Evolutionary conservation across 345 rosid genomes (phyloP).

Genomic region (Eucalyptus globulus): DNA sequence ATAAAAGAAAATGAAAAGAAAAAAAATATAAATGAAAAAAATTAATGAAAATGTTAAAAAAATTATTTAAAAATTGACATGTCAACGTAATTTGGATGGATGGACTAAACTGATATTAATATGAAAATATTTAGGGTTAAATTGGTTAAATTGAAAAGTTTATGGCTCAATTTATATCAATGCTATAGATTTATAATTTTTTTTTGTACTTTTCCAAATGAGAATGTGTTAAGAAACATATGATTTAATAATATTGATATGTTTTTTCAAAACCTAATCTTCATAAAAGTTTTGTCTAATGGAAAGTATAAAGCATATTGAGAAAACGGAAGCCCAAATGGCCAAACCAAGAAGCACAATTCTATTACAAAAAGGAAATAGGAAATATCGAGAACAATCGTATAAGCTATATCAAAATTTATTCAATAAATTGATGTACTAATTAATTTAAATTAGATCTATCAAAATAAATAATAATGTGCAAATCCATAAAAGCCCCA

Average conservation of each 20-base stretch:
- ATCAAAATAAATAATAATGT: neutral
- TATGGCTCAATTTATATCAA: fast-evolving
- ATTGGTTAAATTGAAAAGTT: fast-evolving
- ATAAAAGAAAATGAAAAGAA: too few relatives aligned
- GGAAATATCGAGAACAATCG: neutral
- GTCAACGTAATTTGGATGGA: fast-evolving
- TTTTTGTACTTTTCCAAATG: neutral
- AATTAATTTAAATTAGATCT: neutral
- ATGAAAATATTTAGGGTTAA: fast-evolving
- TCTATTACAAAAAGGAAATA: neutral
- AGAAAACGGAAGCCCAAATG: neutral
- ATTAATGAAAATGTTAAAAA: too few relatives aligned
- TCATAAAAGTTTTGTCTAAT: neutral
- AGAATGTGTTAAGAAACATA: neutral
- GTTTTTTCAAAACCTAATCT: neutral
- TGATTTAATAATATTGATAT: neutral
- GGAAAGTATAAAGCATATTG: neutral
- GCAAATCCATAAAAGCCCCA: neutral
- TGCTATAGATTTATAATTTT: too few relatives aligned
- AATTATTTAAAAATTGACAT: too few relatives aligned
- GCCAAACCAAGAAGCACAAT: neutral
- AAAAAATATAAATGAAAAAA: too few relatives aligned
- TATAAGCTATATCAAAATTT: neutral
- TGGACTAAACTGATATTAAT: too few relatives aligned
- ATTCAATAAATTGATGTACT: neutral